Conservation (phyloP, 805 yeast genomes). For the Ascoidea rubescens region DNA sequence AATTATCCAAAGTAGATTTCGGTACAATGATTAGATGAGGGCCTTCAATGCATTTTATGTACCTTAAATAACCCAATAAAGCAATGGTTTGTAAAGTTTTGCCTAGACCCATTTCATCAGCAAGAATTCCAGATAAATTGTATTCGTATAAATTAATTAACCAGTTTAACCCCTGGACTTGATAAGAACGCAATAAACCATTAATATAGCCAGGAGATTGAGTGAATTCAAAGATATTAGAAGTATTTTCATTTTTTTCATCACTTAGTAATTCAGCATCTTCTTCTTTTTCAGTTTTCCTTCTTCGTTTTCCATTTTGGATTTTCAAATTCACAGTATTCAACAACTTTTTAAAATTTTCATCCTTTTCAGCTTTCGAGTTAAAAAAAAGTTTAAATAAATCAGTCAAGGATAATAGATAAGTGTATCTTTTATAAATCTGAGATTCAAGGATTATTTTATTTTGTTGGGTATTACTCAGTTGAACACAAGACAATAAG, state of each 20-base stretch:
- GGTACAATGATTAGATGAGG: slow-evolving; percentile 91
- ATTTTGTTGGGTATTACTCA: background rate
- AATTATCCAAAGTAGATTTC: slow-evolving; percentile 87
- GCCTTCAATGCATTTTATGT: slow-evolving; percentile 65
- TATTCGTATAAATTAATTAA: slow-evolving; percentile 78
- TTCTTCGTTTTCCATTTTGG: slow-evolving; percentile 37
- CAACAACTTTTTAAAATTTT: slow-evolving; percentile 46
- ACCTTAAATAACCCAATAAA: slow-evolving; percentile 77
- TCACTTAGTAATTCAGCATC: slow-evolving; percentile 83
- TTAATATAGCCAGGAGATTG: slow-evolving; percentile 69
- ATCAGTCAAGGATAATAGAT: slow-evolving; percentile 70
- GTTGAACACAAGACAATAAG: too few species aligned
- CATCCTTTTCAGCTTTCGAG: slow-evolving; percentile 67
- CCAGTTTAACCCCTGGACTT: slow-evolving; percentile 94
- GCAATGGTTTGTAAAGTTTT: slow-evolving; percentile 92
- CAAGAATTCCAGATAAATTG: slow-evolving; percentile 80
- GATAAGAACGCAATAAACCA: slow-evolving; percentile 81
- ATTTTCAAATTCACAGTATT: slow-evolving; percentile 39
- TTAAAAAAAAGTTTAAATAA: slow-evolving; percentile 82
- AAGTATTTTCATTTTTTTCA: slow-evolving; percentile 40
- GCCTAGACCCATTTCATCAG: slow-evolving; percentile 98
- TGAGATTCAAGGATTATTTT: slow-evolving; percentile 20
- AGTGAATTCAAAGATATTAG: slow-evolving; percentile 57
- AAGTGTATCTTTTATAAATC: slow-evolving; percentile 64
- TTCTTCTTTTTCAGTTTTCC: slow-evolving; percentile 92